phyloP scores from a whole-genome alignment of 2,329 filamentous ascomycete species.

The Plenodomus lindquistii region DNA sequence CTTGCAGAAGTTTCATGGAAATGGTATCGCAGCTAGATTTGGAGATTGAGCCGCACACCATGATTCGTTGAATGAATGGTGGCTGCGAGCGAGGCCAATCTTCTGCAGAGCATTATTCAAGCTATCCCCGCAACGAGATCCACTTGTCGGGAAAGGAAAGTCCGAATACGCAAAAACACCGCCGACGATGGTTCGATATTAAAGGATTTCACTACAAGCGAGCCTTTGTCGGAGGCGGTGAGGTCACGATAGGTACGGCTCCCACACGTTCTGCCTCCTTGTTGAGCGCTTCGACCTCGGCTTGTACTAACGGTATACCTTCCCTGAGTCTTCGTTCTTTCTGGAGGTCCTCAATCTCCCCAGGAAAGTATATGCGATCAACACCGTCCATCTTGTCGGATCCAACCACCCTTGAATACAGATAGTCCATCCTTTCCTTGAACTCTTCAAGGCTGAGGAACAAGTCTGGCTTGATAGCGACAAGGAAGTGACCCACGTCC shows the following conservation, averaged over 20 bases:
- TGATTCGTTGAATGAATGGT: background rate
- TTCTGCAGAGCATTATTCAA: background rate
- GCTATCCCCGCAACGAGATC: slow-evolving; percentile 6
- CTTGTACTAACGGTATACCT: slow-evolving; percentile 56
- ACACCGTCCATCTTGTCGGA: slow-evolving; percentile 58
- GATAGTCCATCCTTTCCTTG: slow-evolving; percentile 63
- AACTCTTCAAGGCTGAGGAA: slow-evolving; percentile 75
- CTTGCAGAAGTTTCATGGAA: background rate
- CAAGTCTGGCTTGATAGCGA: slow-evolving; percentile 69
- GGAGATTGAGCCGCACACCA: background rate
- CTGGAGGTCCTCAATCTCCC: slow-evolving; percentile 29
- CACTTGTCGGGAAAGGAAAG: slow-evolving; percentile 2
- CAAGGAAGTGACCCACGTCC: slow-evolving; percentile 74
- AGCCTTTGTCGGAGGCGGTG: slow-evolving; percentile 16
- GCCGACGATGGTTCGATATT: background rate
- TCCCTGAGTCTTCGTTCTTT: slow-evolving; percentile 39
- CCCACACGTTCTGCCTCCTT: slow-evolving; percentile 54
- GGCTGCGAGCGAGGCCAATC: background rate
- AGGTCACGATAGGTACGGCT: slow-evolving; percentile 18
- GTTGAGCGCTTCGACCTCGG: slow-evolving; percentile 56
- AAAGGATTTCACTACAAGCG: slow-evolving; percentile 11
- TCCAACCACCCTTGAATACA: slow-evolving; percentile 59
- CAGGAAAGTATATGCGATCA: slow-evolving; percentile 61
- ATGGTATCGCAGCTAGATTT: background rate
- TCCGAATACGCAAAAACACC: background rate